These are phyloP conservation scores for Morella rubra DNA, from an alignment of 306 rosid species.

Conservation along the genomic window DNA sequence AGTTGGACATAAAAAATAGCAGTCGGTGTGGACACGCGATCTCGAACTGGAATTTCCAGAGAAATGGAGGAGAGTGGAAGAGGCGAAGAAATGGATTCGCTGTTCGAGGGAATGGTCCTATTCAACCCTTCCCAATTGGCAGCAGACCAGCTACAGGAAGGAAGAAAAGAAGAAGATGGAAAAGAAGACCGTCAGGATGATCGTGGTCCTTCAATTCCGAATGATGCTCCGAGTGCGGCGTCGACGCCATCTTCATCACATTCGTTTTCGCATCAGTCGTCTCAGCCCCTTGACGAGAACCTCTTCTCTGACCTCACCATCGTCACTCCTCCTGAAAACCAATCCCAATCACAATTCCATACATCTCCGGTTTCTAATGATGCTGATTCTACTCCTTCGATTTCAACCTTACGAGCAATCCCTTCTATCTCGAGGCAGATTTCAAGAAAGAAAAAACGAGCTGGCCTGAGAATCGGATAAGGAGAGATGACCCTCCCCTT, in stretches of 20 bases:
- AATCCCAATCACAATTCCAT: constrained; percentile 23
- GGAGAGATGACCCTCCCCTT: constrained; percentile 35
- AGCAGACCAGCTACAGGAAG: constrained; percentile 6
- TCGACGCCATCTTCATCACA: constrained; percentile 6
- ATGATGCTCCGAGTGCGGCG: constrained; percentile 19
- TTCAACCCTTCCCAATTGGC: constrained; percentile 47
- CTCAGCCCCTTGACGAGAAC: constrained; percentile 76
- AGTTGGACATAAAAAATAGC: neutral
- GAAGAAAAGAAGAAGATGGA: constrained; percentile 6
- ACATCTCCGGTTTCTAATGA: neutral
- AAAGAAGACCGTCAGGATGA: constrained; percentile 20
- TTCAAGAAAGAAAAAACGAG: constrained; percentile 60
- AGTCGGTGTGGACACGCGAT: neutral
- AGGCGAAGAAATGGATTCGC: constrained; percentile 61
- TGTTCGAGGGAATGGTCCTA: constrained; percentile 78
- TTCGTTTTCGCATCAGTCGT: constrained; percentile 15
- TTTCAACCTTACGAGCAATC: neutral
- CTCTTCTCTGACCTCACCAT: constrained; percentile 79
- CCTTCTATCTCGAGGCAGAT: constrained; percentile 28
- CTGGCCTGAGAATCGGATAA: constrained; percentile 70
- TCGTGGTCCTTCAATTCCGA: constrained; percentile 12
- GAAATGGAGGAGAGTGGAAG: constrained; percentile 32
- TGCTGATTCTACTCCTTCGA: constrained; percentile 13
- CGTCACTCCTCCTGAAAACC: constrained; percentile 36
- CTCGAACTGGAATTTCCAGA: neutral